Percentiles rank a stretch among this genome's conserved stretches.
Evolutionary conservation across 345 rosid genomes (phyloP).

Genomic region (Salix koriyanagi): DNA sequence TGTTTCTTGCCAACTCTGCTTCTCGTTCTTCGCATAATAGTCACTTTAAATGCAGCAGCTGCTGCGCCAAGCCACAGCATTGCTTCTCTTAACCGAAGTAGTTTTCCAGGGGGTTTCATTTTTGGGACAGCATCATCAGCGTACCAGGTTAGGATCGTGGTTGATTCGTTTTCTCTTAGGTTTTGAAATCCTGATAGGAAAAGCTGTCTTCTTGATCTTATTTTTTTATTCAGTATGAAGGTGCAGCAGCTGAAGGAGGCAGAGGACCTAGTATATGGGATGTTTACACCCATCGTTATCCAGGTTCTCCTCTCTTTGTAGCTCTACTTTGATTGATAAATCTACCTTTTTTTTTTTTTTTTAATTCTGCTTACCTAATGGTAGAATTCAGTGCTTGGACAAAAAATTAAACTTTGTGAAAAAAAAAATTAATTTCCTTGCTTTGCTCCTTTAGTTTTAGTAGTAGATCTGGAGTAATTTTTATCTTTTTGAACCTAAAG

Average conservation of each 20-base stretch:
- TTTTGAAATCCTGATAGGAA: neutral
- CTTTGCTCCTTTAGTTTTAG: no score
- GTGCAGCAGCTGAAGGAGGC: conserved; percentile 19
- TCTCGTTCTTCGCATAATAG: neutral
- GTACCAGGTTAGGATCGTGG: conserved; percentile 9
- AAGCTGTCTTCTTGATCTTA: neutral
- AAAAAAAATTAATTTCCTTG: no score
- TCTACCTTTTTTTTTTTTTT: neutral
- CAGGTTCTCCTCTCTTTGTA: neutral
- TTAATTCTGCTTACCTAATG: no score
- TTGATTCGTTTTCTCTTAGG: neutral
- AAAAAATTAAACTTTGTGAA: no score
- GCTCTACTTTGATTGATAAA: neutral
- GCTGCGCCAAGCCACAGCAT: neutral
- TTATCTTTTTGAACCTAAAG: no score
- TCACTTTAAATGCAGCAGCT: neutral
- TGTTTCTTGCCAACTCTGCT: neutral
- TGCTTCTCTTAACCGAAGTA: conserved; percentile 3
- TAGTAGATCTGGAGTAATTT: no score
- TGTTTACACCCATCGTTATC: conserved; percentile 11
- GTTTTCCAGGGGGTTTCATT: conserved; percentile 14
- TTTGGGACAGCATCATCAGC: conserved; percentile 22
- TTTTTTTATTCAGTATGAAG: conserved; percentile 12
- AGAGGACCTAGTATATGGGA: conserved; percentile 24
- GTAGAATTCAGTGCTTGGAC: no score